phyloP scores from a whole-genome alignment of 2,329 filamentous ascomycete species.

The Paraphaeosphaeria sporulosa region DNA sequence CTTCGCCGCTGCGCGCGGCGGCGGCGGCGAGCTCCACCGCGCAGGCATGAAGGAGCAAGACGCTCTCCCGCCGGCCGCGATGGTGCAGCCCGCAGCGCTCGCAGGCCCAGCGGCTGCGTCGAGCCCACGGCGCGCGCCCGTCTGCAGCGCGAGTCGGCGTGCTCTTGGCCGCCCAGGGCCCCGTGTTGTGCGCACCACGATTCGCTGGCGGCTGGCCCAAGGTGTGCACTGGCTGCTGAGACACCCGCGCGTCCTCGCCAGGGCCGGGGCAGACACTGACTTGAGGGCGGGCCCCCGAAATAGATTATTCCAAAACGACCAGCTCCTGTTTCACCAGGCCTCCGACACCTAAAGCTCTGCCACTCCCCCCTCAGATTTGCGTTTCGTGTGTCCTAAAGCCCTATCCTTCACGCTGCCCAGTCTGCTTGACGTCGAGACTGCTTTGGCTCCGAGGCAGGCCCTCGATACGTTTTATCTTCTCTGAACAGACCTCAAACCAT shows the following conservation, averaged over 20 bases:
- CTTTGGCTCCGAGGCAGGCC: slow-evolving; percentile 47
- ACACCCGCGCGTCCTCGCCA: slow-evolving; percentile 28
- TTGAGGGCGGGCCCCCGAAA: slow-evolving; percentile 35
- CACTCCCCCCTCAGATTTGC: slow-evolving; percentile 48
- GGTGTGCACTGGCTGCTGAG: slow-evolving; percentile 30
- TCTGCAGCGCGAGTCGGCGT: slow-evolving; percentile 15
- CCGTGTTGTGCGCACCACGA: slow-evolving; percentile 29
- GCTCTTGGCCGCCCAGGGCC: slow-evolving; percentile 18
- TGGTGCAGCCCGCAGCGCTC: not conserved
- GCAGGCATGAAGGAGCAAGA: not conserved
- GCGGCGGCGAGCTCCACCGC: not conserved
- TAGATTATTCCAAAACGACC: slow-evolving; percentile 48
- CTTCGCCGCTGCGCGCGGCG: slow-evolving; percentile 4
- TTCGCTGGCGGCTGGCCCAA: slow-evolving; percentile 22
- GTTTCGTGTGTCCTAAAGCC: slow-evolving; percentile 49
- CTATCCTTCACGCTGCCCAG: slow-evolving; percentile 40
- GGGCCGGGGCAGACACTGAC: slow-evolving; percentile 30
- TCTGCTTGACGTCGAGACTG: slow-evolving; percentile 46
- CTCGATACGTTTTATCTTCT: slow-evolving; percentile 49
- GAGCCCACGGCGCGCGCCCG: not conserved
- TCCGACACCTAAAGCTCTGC: slow-evolving; percentile 51
- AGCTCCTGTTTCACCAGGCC: slow-evolving; percentile 50
- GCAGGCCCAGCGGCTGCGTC: not conserved
- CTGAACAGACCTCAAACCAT: slow-evolving; percentile 47
- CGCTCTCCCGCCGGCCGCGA: not conserved